Evolutionary conservation across 2,329 filamentous ascomycete genomes (phyloP).

Genomic region (Xylariales sp.): DNA sequence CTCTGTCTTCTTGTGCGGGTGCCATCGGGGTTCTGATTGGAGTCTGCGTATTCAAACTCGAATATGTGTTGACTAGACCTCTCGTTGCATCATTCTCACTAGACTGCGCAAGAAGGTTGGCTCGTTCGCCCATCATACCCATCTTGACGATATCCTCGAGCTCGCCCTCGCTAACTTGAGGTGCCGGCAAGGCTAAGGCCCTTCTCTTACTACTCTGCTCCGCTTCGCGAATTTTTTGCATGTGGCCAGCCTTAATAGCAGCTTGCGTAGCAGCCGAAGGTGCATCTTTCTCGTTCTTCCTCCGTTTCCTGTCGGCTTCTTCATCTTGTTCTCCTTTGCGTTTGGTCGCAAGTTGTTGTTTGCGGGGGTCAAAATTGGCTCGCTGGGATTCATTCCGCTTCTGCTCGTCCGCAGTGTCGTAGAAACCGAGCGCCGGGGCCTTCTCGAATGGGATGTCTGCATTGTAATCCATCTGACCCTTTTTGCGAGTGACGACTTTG

Average conservation of each 20-base stretch:
- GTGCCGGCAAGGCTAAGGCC: conserved; percentile 82
- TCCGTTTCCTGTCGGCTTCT: conserved; percentile 81
- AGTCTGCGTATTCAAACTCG: conserved; percentile 80
- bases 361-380: conserved; percentile 88
- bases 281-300: conserved; percentile 87
- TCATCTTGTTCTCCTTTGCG: conserved; percentile 93
- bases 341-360: conserved; percentile 90
- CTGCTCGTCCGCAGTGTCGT: conserved; percentile 89
- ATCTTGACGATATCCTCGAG: conserved; percentile 99
- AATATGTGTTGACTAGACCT: conserved; percentile 88
- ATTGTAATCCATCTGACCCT: conserved; percentile 99
- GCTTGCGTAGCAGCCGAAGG: conserved; percentile 84
- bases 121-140: conserved; percentile 92
- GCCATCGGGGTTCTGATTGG: conserved; percentile 94
- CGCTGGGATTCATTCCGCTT: conserved; percentile 84
- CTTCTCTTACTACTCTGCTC: conserved; percentile 96
- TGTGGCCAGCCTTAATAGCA: conserved; percentile 90
- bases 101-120: conserved; percentile 77
- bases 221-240: conserved; percentile 94
- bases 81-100: conserved; percentile 88
- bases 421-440: conserved; percentile 87
- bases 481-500: conserved; percentile 90
- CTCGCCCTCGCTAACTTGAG: conserved; percentile 92
- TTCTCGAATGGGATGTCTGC: conserved; percentile 99
- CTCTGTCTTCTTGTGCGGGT: conserved; percentile 91